Evolutionary conservation across 495 filamentous ascomycete genomes (phyloP), one percentile per base, ranked within the genome.

Genomic region (Podospora appendiculata): DNA sequence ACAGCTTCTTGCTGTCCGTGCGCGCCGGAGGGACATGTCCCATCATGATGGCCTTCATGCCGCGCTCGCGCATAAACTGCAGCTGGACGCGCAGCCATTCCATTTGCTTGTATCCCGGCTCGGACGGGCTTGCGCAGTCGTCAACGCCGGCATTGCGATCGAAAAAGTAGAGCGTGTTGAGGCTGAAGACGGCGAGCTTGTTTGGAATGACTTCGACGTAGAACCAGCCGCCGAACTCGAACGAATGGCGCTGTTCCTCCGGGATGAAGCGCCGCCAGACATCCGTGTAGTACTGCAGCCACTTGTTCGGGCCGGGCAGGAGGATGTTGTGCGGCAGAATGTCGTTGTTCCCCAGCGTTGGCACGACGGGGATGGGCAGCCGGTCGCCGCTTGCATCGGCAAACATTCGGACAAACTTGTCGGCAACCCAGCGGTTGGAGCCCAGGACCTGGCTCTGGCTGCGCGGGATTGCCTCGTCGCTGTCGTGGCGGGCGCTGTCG

Each of bases 161-260:
- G 70, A 89, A 97, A 63, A 97, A 96, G 70, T 95, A 98, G 68
- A 99, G 74, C 0, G 94, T 96, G 68, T 99, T 99, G 60, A 99
- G 71, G 65, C 91, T 96, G 70, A 99, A 87, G 51, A 96, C 88
- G 14, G 89, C 88, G 40, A 99, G 80, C 42, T 84, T 79, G 57
- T 85, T 74, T 3, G 92, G 92, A 38, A 99, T 88, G 36, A 95
- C 91, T 66, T 99, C 93, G 33, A 86, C 83, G 51, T 84, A 88
- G 69, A 93, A 97, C 87, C 92, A 97, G 36, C 93, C 93, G 16
- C 94, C 94, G 54, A 84, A 82, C 48, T 92, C 82, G 61, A 99
- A 99, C 32, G 82, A 81, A 70, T 97, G 94, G 12, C 88, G 82
- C 71, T 99, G 91, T 56, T 81, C 85, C 67, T 96, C 91, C 1